A percentile compares a stretch with the other conserved stretches of the same genome.
phyloP scores from a whole-genome alignment of 306 rosid genomes.

The Rosa lucieae region DNA sequence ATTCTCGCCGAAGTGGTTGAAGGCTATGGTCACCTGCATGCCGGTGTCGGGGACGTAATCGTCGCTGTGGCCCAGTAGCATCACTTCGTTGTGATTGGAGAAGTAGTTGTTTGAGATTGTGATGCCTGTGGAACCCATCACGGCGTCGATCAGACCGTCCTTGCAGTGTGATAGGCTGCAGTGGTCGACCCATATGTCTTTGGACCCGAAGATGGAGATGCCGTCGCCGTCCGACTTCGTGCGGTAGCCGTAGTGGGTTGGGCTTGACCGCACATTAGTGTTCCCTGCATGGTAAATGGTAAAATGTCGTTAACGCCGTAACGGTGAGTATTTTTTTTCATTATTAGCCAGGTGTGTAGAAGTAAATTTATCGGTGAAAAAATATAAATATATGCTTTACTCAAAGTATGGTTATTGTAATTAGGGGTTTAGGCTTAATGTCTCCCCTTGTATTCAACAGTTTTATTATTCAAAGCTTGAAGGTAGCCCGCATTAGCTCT shows the following conservation, averaged over 20 bases:
- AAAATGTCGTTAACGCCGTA: background rate
- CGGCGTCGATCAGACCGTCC: constrained; percentile 80
- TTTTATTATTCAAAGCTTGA: too few species aligned
- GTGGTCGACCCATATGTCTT: constrained; percentile 84
- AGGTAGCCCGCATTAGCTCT: too few species aligned
- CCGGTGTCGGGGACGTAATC: constrained; percentile 59
- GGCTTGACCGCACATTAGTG: constrained; percentile 64
- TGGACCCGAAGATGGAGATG: constrained; percentile 66
- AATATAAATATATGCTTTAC: too few species aligned
- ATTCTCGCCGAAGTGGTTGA: constrained; percentile 78
- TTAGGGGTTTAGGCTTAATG: too few species aligned
- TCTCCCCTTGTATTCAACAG: too few species aligned
- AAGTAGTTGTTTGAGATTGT: constrained; percentile 82
- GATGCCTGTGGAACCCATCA: constrained; percentile 88
- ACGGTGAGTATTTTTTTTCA: background rate
- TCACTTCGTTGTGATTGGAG: constrained; percentile 83
- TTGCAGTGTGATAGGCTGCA: constrained; percentile 80
- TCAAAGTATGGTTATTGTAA: too few species aligned
- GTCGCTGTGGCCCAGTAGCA: constrained; percentile 87
- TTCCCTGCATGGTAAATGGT: constrained; percentile 42
- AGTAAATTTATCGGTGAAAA: too few species aligned
- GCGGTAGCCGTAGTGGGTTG: constrained; percentile 63
- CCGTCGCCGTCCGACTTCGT: constrained; percentile 90
- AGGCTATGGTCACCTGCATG: constrained; percentile 91
- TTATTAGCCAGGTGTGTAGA: too few species aligned